Evolutionary conservation across 2,329 filamentous ascomycete species (phyloP).

Genomic region (Phoma sp.): DNA sequence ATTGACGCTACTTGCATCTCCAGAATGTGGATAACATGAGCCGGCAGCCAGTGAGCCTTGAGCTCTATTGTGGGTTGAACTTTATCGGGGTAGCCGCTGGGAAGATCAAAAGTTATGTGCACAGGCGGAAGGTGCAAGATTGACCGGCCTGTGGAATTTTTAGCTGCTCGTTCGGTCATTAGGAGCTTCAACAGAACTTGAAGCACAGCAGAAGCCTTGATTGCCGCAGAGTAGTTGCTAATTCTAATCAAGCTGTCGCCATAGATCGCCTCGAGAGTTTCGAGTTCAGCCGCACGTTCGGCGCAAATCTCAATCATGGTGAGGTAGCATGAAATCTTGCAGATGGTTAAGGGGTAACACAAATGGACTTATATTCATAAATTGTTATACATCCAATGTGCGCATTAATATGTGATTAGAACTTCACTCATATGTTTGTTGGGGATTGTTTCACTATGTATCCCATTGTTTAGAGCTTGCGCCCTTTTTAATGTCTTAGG

Average conservation of each 20-base stretch:
- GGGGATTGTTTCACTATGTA: too few relatives aligned
- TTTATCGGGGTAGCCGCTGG: not conserved
- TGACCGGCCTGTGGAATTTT: too few relatives aligned
- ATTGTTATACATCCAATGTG: too few relatives aligned
- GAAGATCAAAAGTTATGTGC: not conserved
- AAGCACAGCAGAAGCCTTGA: not conserved
- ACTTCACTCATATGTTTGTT: too few relatives aligned
- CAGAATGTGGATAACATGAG: not conserved
- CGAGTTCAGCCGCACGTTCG: slow-evolving; percentile 1
- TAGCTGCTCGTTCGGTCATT: too few relatives aligned
- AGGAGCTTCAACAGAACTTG: not conserved
- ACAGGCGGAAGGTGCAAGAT: not conserved
- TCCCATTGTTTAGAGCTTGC: too few relatives aligned
- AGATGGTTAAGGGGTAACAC: too few relatives aligned
- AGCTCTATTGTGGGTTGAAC: not conserved
- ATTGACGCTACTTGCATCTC: not conserved
- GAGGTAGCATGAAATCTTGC: not conserved
- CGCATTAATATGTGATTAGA: too few relatives aligned
- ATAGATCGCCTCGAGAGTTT: slow-evolving; percentile 3
- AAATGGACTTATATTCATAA: too few relatives aligned
- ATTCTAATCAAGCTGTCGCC: not conserved
- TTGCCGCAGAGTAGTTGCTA: not conserved
- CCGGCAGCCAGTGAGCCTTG: not conserved
- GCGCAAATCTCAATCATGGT: not conserved
- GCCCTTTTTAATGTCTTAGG: too few relatives aligned